These are phyloP conservation scores for Podospora tetraspora DNA, from an alignment of 495 filamentous ascomycete species.

Conservation along the genomic window DNA sequence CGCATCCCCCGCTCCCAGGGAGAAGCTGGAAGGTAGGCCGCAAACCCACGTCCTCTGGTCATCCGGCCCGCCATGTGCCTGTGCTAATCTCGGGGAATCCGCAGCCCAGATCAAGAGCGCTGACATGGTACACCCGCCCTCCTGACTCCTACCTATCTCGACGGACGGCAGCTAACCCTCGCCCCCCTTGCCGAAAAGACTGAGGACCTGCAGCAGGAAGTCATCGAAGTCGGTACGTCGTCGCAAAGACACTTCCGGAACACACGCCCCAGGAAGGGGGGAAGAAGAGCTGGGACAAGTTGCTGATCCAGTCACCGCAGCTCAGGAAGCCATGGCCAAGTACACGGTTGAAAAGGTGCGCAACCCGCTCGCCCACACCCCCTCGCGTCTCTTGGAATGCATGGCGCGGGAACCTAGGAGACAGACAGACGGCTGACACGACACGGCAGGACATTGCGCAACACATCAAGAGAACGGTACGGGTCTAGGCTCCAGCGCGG, in stretches of 20 bases:
- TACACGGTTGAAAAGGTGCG: constrained; percentile 87
- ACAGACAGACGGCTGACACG: constrained; percentile 5
- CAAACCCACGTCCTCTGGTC: background rate
- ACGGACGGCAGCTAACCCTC: constrained; percentile 23
- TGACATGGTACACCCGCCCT: constrained; percentile 70
- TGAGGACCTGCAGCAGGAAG: constrained; percentile 95
- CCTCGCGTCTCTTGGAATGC: background rate
- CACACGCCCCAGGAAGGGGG: background rate
- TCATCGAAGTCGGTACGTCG: constrained; percentile 82
- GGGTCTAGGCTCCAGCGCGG: constrained; percentile 15
- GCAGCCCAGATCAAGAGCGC: constrained; percentile 92
- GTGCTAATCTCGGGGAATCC: constrained; percentile 6
- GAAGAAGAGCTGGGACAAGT: background rate
- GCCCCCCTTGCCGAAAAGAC: constrained; percentile 49
- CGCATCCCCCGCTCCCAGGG: constrained; percentile 30
- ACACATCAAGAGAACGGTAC: constrained; percentile 92
- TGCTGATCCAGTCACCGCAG: constrained; percentile 40
- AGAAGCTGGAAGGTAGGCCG: constrained; percentile 36
- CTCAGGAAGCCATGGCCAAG: constrained; percentile 88
- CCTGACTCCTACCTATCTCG: constrained; percentile 4
- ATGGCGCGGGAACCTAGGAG: background rate
- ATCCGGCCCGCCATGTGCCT: background rate
- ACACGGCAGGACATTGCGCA: constrained; percentile 79
- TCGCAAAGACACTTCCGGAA: background rate
- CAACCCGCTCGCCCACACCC: background rate